phyloP scores from a whole-genome alignment of 306 rosid genomes.

The Parietaria judaica region DNA sequence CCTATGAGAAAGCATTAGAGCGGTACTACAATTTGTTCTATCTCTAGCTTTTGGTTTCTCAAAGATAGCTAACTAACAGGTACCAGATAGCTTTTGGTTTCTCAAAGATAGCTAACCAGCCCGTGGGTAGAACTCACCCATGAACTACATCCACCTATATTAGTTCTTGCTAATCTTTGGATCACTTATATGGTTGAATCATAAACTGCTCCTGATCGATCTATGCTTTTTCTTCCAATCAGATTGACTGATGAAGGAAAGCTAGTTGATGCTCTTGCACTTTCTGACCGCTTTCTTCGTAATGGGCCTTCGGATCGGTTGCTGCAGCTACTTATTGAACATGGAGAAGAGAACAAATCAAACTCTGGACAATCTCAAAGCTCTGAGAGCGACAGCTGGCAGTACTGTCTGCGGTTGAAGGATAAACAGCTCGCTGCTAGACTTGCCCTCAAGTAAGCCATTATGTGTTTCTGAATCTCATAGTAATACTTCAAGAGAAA shows the following conservation, averaged over 20 bases:
- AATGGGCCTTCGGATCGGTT: conserved; percentile 87
- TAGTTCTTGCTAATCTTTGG: no score
- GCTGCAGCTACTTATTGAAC: conserved; percentile 80
- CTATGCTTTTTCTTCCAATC: conserved; percentile 16
- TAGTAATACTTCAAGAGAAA: conserved; percentile 4
- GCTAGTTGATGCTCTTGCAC: conserved; percentile 94
- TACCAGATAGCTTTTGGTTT: conserved; percentile 10
- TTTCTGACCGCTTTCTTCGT: conserved; percentile 93
- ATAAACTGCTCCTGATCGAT: conserved; percentile 9
- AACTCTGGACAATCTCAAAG: conserved; percentile 47
- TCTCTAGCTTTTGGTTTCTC: conserved; percentile 12
- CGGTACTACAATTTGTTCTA: conserved; percentile 45
- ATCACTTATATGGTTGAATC: no score
- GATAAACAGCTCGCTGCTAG: conserved; percentile 86
- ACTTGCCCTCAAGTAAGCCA: conserved; percentile 75
- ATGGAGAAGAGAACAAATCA: conserved; percentile 53
- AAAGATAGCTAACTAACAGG: not conserved
- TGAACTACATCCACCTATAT: no score
- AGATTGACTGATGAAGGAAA: conserved; percentile 86
- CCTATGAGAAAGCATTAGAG: conserved; percentile 80
- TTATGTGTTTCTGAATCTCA: conserved; percentile 18
- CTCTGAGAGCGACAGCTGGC: conserved; percentile 89
- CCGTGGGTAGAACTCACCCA: no score
- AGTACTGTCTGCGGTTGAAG: conserved; percentile 91
- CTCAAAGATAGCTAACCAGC: not conserved